These are phyloP conservation scores for Selaginella tamariscina DNA, from an alignment of 75 land plant species.

Conservation along the genomic window DNA sequence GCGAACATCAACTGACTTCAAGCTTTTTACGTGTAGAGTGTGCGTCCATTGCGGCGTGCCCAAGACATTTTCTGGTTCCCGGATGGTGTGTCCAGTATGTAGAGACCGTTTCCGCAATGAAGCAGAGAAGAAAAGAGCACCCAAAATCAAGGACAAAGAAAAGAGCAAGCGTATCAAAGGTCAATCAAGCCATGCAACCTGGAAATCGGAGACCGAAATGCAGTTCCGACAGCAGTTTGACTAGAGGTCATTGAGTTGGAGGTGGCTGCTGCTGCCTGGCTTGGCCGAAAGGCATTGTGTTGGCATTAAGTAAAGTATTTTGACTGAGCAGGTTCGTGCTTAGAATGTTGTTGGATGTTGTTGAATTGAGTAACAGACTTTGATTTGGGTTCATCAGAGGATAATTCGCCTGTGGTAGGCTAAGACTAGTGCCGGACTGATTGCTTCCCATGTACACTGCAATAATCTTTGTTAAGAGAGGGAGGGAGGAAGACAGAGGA, in stretches of 20 bases:
- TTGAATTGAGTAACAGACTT: neutral
- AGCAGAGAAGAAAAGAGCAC: slow-evolving; percentile 57
- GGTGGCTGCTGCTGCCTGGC: slow-evolving; percentile 27
- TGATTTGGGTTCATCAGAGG: slow-evolving; percentile 20
- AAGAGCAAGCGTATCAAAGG: slow-evolving; percentile 96
- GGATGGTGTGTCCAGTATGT: slow-evolving; percentile 75
- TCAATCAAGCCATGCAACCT: slow-evolving; percentile 79
- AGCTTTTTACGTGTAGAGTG: slow-evolving; percentile 35
- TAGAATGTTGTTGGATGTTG: neutral
- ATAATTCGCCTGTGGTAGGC: slow-evolving; percentile 26
- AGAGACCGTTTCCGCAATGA: slow-evolving; percentile 57
- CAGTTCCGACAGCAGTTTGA: slow-evolving; percentile 94
- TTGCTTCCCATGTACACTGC: slow-evolving; percentile 17
- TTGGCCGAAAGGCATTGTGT: slow-evolving; percentile 12
- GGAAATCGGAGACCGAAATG: slow-evolving; percentile 99
- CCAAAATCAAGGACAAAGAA: slow-evolving; percentile 79
- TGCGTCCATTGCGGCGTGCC: slow-evolving; percentile 87
- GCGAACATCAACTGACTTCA: neutral
- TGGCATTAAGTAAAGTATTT: neutral
- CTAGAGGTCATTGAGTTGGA: slow-evolving; percentile 25
- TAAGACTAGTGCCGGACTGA: slow-evolving; percentile 17
- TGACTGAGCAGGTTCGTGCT: neutral
- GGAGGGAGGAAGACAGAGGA: neutral
- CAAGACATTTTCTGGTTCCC: slow-evolving; percentile 66
- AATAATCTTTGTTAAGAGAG: neutral